phyloP scores from a whole-genome alignment of 1,284 basidiomycete species.

The Ceratobasidium sp. region DNA sequence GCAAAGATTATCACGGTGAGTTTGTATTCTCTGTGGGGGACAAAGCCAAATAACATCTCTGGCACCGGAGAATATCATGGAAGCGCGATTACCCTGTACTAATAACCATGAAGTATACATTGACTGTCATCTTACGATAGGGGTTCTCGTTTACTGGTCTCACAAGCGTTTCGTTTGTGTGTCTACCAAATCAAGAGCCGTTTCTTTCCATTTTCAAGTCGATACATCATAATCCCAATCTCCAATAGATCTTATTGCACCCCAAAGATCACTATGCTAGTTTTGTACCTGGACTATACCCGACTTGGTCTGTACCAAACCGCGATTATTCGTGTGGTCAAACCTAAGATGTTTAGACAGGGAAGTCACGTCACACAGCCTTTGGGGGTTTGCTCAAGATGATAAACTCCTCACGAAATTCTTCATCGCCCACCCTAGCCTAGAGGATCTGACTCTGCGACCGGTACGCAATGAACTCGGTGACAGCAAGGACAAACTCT shows the following conservation, averaged over 20 bases:
- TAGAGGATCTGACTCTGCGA: not conserved
- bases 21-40: too few species aligned
- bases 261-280: too few species aligned
- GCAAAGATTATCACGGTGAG: too few species aligned
- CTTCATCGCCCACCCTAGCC: not conserved
- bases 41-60: too few species aligned
- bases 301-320: not conserved
- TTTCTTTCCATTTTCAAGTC: not conserved
- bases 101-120: too few species aligned
- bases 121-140: too few species aligned
- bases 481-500: not conserved
- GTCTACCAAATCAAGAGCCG: not conserved
- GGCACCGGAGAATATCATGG: too few species aligned
- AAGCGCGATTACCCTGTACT: too few species aligned
- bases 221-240: not conserved
- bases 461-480: not conserved
- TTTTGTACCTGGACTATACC: not conserved
- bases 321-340: not conserved
- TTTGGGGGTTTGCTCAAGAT: not conserved
- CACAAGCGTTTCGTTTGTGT: not conserved
- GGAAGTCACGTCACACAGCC: not conserved
- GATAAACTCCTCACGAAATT: not conserved
- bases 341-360: not conserved
- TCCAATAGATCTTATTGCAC: slow-evolving; percentile 1
- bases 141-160: not conserved